Evolutionary conservation across 768 basidiomycete genomes (phyloP), one percentile per base, ranked within the genome.

Genomic region (Ephemerocybe angulata): DNA sequence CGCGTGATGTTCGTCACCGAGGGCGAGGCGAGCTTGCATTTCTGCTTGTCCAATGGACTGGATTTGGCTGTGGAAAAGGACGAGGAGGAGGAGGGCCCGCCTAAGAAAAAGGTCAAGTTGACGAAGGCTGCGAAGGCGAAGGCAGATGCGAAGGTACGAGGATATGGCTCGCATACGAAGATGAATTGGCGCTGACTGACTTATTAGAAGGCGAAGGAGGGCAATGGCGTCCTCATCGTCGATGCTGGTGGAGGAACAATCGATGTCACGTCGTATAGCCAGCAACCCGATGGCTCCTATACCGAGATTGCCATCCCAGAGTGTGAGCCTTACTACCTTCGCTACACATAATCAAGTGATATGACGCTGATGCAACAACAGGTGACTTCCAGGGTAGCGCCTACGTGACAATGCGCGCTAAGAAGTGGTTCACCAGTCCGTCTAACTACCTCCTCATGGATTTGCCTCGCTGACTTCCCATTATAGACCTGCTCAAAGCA

Each of bases 241-340:
- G 83, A 85, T 58, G 81, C 82, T 4, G 83, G 84, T 3, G 81
- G 82, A 51, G 83, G 81, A 22, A 85, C 82, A 0, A 68, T 85
- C 24, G 84, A 85, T 57, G 68, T 85, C 41, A 83, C 79, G 50
- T 72, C 79, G 4, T 85, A 52, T 22, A 22, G 40, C 15, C 40
- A 25, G 24, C 37, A 40, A 1, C 5, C 7, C 2, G 1, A 54
- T 62, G 1, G 52, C 60, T 6, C 31, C 27, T 60, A 51, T 22
- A 73, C 77, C 50, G 82, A 84, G 62, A 75, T 78, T 27, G 74
- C 75, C 2, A 69, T 70, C 1, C 55, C 69, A 0, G 64, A 70
- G 54, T 78, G 75, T 74, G 56, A 22, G 61, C 11, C 27, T 11
- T 22, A 7, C 12, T 42, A 25, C 2, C 12, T 21, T 8, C 21